Conservation (phyloP, 352 stramenopile genomes). For the Poterioochromonas sp. region DNA sequence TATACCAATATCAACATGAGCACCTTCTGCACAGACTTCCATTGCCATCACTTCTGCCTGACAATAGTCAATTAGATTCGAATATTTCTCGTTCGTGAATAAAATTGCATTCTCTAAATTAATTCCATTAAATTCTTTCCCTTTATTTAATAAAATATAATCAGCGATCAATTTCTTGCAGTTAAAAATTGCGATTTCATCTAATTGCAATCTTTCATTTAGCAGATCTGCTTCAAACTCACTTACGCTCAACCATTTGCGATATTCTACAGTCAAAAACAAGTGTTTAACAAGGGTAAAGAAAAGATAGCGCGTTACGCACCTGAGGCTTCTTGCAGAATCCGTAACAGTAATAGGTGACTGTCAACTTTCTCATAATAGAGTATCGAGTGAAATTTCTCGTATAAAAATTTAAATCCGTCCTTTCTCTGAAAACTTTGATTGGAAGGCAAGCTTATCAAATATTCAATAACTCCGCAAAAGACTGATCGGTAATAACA, state of each 20-base stretch:
- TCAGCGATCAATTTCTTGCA: neutral
- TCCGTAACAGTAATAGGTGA: neutral
- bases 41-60: neutral
- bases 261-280: neutral
- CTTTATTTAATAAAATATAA: neutral
- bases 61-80: neutral
- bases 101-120: neutral
- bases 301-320: neutral
- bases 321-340: neutral
- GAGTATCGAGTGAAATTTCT: neutral
- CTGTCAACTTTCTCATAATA: neutral
- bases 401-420: neutral
- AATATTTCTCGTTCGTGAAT: neutral
- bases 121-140: neutral
- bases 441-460: too few species aligned
- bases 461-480: neutral
- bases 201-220: neutral
- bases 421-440: neutral
- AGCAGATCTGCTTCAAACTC: neutral
- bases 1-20: neutral
- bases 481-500: conserved; percentile 12
- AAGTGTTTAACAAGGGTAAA: neutral
- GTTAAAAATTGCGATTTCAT: neutral
- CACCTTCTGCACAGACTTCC: neutral
- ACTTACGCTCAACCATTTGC: neutral